These are phyloP conservation scores for Malassezia psittaci DNA, from an alignment of 1,284 basidiomycete genomes.

Conservation along the genomic window DNA sequence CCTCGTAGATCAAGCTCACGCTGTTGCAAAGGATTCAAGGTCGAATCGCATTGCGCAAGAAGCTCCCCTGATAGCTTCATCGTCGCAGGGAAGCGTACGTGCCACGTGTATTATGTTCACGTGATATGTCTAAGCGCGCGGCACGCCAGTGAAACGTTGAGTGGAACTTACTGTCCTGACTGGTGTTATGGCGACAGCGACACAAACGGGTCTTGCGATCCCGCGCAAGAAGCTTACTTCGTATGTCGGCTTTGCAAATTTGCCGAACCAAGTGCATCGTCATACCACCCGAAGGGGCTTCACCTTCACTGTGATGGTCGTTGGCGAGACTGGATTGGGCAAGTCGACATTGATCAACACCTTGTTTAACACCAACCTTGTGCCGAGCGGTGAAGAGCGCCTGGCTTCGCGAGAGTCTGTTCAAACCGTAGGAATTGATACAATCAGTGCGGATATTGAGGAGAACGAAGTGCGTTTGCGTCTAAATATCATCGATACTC, in stretches of 20 bases:
- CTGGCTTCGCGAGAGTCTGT: conserved; percentile 36
- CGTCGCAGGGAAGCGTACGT: neutral
- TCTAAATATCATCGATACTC: conserved; percentile 46
- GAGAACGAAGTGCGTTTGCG: conserved; percentile 46
- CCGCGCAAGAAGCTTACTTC: conserved; percentile 38
- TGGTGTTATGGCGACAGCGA: conserved; percentile 1
- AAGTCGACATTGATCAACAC: conserved; percentile 48
- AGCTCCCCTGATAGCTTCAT: conserved; percentile 93
- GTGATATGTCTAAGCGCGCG: neutral
- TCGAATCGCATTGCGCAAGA: conserved; percentile 63
- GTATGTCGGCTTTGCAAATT: conserved; percentile 46
- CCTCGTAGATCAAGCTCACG: conserved; percentile 59
- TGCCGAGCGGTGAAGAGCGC: conserved; percentile 43
- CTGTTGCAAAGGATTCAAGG: conserved; percentile 81
- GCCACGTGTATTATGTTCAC: conserved; percentile 10
- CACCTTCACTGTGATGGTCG: conserved; percentile 45
- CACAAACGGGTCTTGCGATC: conserved; percentile 4
- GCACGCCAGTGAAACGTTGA: no score
- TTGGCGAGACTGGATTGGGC: conserved; percentile 46
- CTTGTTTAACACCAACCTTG: conserved; percentile 46
- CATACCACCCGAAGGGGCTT: conserved; percentile 43
- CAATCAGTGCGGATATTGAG: conserved; percentile 47
- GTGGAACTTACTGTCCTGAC: no score
- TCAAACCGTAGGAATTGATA: conserved; percentile 45
- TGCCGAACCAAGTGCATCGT: conserved; percentile 46